Percentiles rank a stretch among this genome's conserved stretches.
These are phyloP conservation scores for Penicillium sp. DNA, from an alignment of 2,329 filamentous ascomycete genomes.

Conservation along the genomic window DNA sequence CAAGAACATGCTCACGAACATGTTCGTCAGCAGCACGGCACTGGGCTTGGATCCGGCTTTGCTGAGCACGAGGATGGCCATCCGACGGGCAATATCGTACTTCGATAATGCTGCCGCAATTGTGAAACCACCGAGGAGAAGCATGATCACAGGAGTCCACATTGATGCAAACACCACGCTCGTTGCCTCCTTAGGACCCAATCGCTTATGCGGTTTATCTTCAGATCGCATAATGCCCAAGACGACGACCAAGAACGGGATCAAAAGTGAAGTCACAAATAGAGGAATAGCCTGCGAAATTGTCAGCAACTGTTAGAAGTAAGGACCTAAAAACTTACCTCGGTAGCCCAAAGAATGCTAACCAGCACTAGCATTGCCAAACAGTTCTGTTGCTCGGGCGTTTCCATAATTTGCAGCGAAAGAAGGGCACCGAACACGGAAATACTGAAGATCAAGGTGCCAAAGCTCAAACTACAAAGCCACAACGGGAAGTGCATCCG, in stretches of 20 bases:
- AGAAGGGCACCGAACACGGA: constrained; percentile 72
- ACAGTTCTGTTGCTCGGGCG: constrained; percentile 91
- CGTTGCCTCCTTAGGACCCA: constrained; percentile 78
- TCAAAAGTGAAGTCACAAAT: constrained; percentile 90
- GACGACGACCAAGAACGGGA: constrained; percentile 89
- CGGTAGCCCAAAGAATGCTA: constrained; percentile 92
- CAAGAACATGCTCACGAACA: constrained; percentile 96
- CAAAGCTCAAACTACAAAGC: constrained; percentile 79
- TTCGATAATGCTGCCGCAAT: constrained; percentile 93
- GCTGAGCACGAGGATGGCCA: constrained; percentile 92
- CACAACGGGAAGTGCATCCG: constrained; percentile 73
- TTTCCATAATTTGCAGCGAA: constrained; percentile 75
- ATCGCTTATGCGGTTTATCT: constrained; percentile 64
- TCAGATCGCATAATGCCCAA: constrained; percentile 80
- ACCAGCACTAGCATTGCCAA: constrained; percentile 91
- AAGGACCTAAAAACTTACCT: constrained; percentile 55
- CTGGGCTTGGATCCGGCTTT: constrained; percentile 90
- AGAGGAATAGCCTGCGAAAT: constrained; percentile 75
- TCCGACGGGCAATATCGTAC: constrained; percentile 95
- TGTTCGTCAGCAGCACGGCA: constrained; percentile 91
- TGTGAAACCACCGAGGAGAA: constrained; percentile 91
- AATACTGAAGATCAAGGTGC: constrained; percentile 69
- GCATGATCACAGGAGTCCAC: constrained; percentile 99
- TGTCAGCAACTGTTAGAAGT: constrained; percentile 6
- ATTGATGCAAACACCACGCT: constrained; percentile 87